Evolutionary conservation across 176 grass and related monocot genomes (phyloP).

Genomic region (Thalia dealbata): DNA sequence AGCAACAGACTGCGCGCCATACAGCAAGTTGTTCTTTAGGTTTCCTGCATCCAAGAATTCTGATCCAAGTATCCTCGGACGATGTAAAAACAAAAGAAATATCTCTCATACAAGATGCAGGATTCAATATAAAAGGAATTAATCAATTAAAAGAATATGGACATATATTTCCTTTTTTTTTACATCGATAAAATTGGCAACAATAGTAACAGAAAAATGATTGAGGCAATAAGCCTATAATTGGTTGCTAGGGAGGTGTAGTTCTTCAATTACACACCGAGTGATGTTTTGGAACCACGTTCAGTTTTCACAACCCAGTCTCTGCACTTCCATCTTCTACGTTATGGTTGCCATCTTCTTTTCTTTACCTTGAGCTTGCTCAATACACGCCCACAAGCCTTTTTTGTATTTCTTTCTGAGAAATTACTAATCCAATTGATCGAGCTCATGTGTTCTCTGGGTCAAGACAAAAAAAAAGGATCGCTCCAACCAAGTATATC

Average conservation of each 20-base stretch:
- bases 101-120: not conserved
- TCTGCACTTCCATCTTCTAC: not conserved
- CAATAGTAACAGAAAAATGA: too few species aligned
- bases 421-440: not conserved
- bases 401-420: not conserved
- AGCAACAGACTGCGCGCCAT: not conserved
- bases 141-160: not conserved
- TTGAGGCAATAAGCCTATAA: not conserved
- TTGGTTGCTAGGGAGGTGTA: not conserved
- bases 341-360: not conserved
- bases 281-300: not conserved
- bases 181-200: not conserved
- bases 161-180: not conserved
- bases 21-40: not conserved
- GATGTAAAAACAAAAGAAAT: not conserved
- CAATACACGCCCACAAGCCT: not conserved
- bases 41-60: not conserved
- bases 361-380: not conserved
- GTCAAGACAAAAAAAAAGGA: not conserved
- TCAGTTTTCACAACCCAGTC: not conserved
- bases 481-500: not conserved
- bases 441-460: not conserved
- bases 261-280: not conserved
- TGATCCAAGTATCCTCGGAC: not conserved
- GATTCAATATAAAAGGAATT: not conserved